Percentiles rank a stretch among this genome's conserved stretches.
phyloP scores from a whole-genome alignment of 2,329 filamentous ascomycete species.

The Colletotrichum lupini region DNA sequence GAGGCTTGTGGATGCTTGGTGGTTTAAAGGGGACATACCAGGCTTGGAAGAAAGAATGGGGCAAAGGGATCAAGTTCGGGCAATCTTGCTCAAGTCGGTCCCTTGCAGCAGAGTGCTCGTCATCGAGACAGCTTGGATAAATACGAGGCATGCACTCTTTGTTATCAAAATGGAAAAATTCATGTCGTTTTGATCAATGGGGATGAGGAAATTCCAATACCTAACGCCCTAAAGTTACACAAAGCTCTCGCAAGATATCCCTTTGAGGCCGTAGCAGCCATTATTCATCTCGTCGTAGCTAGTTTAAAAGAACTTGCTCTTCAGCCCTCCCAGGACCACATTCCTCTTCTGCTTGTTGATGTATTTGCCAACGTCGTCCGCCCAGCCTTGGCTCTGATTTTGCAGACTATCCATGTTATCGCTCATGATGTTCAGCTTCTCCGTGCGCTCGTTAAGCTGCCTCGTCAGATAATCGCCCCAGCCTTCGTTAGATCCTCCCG shows the following conservation, averaged over 20 bases:
- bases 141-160: not conserved
- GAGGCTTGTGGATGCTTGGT: not conserved
- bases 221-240: constrained; percentile 11
- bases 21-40: not conserved
- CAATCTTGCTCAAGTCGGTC: not conserved
- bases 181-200: not conserved
- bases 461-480: constrained; percentile 86
- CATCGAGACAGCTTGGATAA: not conserved
- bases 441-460: constrained; percentile 89
- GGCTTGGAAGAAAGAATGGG: not conserved
- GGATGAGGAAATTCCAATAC: not conserved
- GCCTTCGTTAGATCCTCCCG: constrained; percentile 62
- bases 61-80: not conserved
- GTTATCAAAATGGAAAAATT: not conserved
- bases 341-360: constrained; percentile 89
- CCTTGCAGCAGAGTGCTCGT: not conserved
- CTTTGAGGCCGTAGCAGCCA: constrained; percentile 13
- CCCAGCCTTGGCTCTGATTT: constrained; percentile 84
- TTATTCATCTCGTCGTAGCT: constrained; percentile 20
- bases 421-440: constrained; percentile 84
- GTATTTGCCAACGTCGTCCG: constrained; percentile 88
- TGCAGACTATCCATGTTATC: constrained; percentile 88
- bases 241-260: not conserved
- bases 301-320: constrained; percentile 63
- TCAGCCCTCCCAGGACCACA: constrained; percentile 77